Evolutionary conservation across 1,139 yeast species (phyloP).

Genomic region (Neolecta irregularis): DNA sequence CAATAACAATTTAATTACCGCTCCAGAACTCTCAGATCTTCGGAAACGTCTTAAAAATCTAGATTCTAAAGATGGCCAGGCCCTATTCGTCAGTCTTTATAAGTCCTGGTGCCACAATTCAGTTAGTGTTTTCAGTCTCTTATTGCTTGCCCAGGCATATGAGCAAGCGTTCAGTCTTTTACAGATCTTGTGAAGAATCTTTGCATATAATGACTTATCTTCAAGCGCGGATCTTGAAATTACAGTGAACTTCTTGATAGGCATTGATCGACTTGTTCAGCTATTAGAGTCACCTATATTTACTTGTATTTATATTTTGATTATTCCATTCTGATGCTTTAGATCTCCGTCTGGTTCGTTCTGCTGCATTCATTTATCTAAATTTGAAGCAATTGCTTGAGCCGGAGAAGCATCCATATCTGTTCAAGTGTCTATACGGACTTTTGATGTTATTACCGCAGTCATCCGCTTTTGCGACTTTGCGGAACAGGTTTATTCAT

Average conservation of each 20-base stretch:
- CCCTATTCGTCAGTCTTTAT: conserved; percentile 61
- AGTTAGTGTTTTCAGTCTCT: conserved; percentile 73
- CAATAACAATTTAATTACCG: conserved; percentile 74
- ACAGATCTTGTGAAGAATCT: conserved; percentile 33
- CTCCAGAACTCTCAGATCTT: conserved; percentile 60
- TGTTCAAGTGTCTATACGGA: conserved; percentile 82
- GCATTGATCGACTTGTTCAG: conserved; percentile 67
- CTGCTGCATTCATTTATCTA: too few species aligned
- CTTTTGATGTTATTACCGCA: conserved; percentile 90
- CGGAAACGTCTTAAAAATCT: conserved; percentile 48
- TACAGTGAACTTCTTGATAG: conserved; percentile 54
- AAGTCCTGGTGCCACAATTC: conserved; percentile 88
- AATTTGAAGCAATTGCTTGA: conserved; percentile 76
- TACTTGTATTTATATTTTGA: conserved; percentile 31
- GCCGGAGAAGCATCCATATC: conserved; percentile 66
- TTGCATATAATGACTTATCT: not conserved
- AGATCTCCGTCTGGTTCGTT: conserved; percentile 51
- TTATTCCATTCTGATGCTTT: not conserved
- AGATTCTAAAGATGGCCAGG: conserved; percentile 43
- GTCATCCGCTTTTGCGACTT: conserved; percentile 72
- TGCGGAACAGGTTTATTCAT: conserved; percentile 60
- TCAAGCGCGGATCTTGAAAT: conserved; percentile 50
- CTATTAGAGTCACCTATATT: conserved; percentile 78
- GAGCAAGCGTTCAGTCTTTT: conserved; percentile 73
- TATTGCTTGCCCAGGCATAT: conserved; percentile 76